Conservation (phyloP, 164 flowering plant species). For the Akebia trifoliata region DNA sequence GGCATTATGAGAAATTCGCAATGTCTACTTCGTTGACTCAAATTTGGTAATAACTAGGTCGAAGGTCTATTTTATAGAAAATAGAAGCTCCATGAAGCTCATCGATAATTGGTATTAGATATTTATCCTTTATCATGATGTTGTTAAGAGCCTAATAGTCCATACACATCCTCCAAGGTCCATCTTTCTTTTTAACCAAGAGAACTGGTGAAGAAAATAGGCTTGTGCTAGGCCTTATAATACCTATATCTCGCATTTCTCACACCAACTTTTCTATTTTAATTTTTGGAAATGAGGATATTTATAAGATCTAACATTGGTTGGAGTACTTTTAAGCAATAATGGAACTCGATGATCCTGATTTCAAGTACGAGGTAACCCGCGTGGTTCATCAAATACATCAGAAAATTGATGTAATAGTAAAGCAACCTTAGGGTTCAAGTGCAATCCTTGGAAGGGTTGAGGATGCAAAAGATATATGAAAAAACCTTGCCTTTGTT, state of each 20-base stretch:
- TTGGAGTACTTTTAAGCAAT: neutral
- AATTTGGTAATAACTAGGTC: neutral
- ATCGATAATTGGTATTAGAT: neutral
- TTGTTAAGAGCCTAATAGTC: neutral
- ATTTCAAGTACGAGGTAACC: neutral
- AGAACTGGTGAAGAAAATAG: neutral
- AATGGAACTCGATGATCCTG: slow-evolving; percentile 5
- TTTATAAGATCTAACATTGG: slow-evolving; percentile 1
- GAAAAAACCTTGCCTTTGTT: too few relatives aligned
- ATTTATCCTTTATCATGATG: neutral
- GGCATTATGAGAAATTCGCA: slow-evolving; percentile 3
- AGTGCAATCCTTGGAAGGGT: too few relatives aligned
- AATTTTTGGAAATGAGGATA: slow-evolving; percentile 1
- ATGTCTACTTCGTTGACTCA: neutral
- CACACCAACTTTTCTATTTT: neutral
- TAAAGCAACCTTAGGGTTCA: too few relatives aligned
- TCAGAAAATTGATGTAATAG: neutral
- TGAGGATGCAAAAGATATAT: too few relatives aligned
- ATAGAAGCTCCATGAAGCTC: neutral
- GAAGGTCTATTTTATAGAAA: neutral
- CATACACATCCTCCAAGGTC: neutral
- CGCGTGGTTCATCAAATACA: neutral
- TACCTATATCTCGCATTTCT: neutral
- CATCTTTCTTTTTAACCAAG: neutral
- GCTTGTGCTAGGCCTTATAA: neutral